These are phyloP conservation scores for Trichoderma polysporum DNA, from an alignment of 2,329 filamentous ascomycete genomes.

Conservation along the genomic window DNA sequence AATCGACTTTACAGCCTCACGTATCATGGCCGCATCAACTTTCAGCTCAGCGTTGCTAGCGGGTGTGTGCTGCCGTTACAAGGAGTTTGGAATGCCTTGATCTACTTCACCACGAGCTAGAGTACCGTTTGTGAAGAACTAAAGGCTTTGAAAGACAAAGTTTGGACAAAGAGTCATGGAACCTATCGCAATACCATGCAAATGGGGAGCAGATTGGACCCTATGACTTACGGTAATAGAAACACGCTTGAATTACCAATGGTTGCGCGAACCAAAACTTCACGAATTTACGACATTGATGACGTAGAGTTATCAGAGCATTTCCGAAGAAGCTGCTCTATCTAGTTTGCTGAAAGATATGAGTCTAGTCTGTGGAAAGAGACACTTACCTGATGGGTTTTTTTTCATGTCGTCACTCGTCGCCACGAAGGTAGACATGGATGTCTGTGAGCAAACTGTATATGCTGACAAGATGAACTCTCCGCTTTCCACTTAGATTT, in stretches of 20 bases:
- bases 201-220: conserved; percentile 31
- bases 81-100: conserved; percentile 76
- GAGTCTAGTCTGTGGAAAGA: neutral
- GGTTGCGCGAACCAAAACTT: conserved; percentile 9
- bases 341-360: neutral
- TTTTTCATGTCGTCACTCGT: neutral
- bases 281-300: conserved; percentile 9
- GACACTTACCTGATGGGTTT: neutral
- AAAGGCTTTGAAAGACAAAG: conserved; percentile 22
- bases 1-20: conserved; percentile 70
- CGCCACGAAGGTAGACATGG: neutral
- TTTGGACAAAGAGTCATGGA: conserved; percentile 15
- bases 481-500: neutral
- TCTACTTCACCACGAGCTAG: conserved; percentile 70
- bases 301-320: conserved; percentile 14
- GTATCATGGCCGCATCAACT: conserved; percentile 50
- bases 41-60: conserved; percentile 65
- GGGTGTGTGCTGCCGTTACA: conserved; percentile 73
- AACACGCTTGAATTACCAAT: conserved; percentile 27
- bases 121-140: conserved; percentile 32
- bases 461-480: neutral
- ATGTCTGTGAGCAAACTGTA: neutral
- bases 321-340: neutral
- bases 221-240: conserved; percentile 24
- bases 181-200: conserved; percentile 25